Evolutionary conservation across 2,329 filamentous ascomycete genomes (phyloP).

Genomic region (Aureobasidium zeae): DNA sequence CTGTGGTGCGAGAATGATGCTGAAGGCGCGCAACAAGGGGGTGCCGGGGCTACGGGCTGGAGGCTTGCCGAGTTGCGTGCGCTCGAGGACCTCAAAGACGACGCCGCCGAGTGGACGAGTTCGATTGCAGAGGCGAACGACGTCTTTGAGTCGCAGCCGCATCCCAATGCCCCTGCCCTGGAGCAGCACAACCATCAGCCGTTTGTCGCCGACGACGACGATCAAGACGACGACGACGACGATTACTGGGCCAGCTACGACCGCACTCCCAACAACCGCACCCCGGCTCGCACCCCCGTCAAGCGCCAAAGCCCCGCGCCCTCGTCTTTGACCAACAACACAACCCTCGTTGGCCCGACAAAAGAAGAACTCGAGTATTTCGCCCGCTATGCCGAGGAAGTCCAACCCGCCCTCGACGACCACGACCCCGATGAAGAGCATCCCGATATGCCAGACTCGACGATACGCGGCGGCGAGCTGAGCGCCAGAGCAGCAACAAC

Average conservation of each 20-base stretch:
- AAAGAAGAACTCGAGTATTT: constrained; percentile 62
- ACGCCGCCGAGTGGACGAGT: constrained; percentile 49
- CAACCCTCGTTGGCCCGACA: background rate
- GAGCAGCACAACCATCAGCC: background rate
- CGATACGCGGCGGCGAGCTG: constrained; percentile 45
- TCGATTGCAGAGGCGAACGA: constrained; percentile 49
- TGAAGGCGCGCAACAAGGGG: constrained; percentile 40
- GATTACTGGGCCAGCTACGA: constrained; percentile 76
- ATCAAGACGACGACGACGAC: constrained; percentile 61
- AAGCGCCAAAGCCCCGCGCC: constrained; percentile 54
- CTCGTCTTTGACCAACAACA: too few relatives aligned
- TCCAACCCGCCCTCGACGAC: constrained; percentile 72
- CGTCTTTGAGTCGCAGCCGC: constrained; percentile 33
- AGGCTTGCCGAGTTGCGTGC: constrained; percentile 60
- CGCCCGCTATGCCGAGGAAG: constrained; percentile 61
- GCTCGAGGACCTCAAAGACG: constrained; percentile 41
- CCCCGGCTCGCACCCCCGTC: constrained; percentile 43
- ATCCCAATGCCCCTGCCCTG: background rate
- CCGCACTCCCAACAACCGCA: constrained; percentile 52
- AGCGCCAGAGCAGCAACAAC: constrained; percentile 7
- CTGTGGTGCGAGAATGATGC: constrained; percentile 61
- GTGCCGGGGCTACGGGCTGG: constrained; percentile 49
- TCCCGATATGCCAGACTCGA: constrained; percentile 36
- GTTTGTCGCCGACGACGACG: constrained; percentile 17
- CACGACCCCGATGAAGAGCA: constrained; percentile 68